These are phyloP conservation scores for Diplocarpon mali DNA, from an alignment of 2,329 filamentous ascomycete genomes.

Conservation along the genomic window DNA sequence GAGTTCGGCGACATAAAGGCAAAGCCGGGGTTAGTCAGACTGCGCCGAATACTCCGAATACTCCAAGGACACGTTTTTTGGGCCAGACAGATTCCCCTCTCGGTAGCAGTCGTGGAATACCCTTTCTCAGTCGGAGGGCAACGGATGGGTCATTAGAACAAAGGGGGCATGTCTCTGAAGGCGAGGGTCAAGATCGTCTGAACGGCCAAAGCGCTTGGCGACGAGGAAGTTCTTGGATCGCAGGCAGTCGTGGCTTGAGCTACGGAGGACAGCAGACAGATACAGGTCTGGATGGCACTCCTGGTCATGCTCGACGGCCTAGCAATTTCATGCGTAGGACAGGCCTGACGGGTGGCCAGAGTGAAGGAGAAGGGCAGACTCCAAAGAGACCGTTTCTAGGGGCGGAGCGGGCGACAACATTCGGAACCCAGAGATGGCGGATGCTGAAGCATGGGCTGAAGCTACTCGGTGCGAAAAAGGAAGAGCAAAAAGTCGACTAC, in stretches of 20 bases:
- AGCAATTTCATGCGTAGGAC: slow-evolving; percentile 54
- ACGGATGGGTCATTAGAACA: slow-evolving; percentile 49
- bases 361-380: slow-evolving; percentile 52
- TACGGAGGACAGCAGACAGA: slow-evolving; percentile 38
- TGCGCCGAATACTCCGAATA: slow-evolving; percentile 54
- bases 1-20: slow-evolving; percentile 45
- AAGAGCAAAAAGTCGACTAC: slow-evolving; percentile 77
- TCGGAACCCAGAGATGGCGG: slow-evolving; percentile 77
- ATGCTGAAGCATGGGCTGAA: slow-evolving; percentile 86
- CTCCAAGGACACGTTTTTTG: slow-evolving; percentile 34
- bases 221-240: slow-evolving; percentile 37
- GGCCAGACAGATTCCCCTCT: slow-evolving; percentile 21
- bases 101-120: slow-evolving; percentile 28
- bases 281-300: slow-evolving; percentile 41
- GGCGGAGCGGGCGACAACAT: slow-evolving; percentile 57
- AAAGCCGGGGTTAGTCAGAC: slow-evolving; percentile 46
- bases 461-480: slow-evolving; percentile 66
- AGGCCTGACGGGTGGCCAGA: slow-evolving; percentile 48
- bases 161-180: slow-evolving; percentile 60
- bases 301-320: slow-evolving; percentile 39
- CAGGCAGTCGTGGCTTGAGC: slow-evolving; percentile 41
- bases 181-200: slow-evolving; percentile 57
- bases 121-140: slow-evolving; percentile 46
- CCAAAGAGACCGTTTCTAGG: slow-evolving; percentile 48
- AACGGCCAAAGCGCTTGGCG: slow-evolving; percentile 44